Conservation (phyloP, 2,329 filamentous ascomycete genomes). For the Alternaria tenuissima region DNA sequence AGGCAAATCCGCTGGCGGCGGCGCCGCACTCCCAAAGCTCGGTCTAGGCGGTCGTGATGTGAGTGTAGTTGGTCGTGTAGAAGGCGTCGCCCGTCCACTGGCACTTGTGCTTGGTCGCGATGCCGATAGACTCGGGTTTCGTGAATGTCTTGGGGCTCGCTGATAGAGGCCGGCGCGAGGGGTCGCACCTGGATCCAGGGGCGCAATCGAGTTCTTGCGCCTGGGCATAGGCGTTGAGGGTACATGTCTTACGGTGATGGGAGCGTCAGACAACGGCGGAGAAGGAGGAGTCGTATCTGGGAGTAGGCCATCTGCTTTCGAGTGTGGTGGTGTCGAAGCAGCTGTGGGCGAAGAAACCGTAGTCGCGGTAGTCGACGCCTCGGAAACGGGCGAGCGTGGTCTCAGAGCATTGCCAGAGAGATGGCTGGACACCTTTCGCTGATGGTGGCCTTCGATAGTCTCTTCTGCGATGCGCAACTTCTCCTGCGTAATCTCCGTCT, state of each 20-base stretch:
- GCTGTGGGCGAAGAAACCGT: slow-evolving; percentile 88
- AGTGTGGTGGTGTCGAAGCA: slow-evolving; percentile 80
- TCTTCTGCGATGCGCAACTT: slow-evolving; percentile 80
- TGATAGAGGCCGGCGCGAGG: slow-evolving; percentile 62
- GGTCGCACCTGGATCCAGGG: slow-evolving; percentile 61
- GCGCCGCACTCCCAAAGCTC: slow-evolving; percentile 57
- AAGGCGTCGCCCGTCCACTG: slow-evolving; percentile 56
- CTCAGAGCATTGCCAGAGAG: slow-evolving; percentile 58
- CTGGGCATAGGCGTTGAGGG: slow-evolving; percentile 52
- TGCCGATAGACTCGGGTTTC: slow-evolving; percentile 67
- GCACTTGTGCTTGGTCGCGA: slow-evolving; percentile 36
- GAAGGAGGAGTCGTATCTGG: slow-evolving; percentile 87
- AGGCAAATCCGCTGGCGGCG: slow-evolving; percentile 58
- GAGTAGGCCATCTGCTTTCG: slow-evolving; percentile 68
- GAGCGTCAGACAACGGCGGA: slow-evolving; percentile 89
- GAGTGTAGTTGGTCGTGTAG: slow-evolving; percentile 46
- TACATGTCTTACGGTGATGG: slow-evolving; percentile 60
- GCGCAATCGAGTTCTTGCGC: slow-evolving; percentile 58
- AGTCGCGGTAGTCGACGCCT: slow-evolving; percentile 79
- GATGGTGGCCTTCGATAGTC: slow-evolving; percentile 58
- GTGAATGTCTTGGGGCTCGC: slow-evolving; percentile 59
- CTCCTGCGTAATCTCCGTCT: slow-evolving; percentile 92
- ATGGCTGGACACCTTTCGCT: slow-evolving; percentile 60
- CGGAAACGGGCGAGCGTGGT: slow-evolving; percentile 75
- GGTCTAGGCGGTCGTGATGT: slow-evolving; percentile 52